These are phyloP conservation scores for Yarrowia osloensis DNA, from an alignment of 805 yeast species.

Conservation along the genomic window DNA sequence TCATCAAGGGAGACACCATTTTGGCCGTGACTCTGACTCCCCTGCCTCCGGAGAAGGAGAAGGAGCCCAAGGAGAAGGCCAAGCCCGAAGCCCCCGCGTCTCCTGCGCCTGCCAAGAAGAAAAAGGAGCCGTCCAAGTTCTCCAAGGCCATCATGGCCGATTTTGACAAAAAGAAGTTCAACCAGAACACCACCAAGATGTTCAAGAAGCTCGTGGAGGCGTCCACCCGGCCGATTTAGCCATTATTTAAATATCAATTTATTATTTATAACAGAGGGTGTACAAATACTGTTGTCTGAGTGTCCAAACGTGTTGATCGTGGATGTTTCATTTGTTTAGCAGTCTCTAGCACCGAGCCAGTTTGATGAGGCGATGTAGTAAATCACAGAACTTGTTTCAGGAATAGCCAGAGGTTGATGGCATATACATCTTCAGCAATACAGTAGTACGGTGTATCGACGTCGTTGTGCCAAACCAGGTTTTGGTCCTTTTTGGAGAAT, in stretches of 20 bases:
- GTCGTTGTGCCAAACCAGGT: too few relatives aligned
- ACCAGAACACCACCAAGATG: slow-evolving; percentile 12
- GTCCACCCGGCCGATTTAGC: background rate
- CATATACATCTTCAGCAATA: too few relatives aligned
- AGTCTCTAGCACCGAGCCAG: too few relatives aligned
- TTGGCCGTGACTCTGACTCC: slow-evolving; percentile 7
- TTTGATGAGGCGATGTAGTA: too few relatives aligned
- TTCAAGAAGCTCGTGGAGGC: slow-evolving; percentile 22
- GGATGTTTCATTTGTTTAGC: too few relatives aligned
- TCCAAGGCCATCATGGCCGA: slow-evolving; percentile 7
- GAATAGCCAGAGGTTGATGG: too few relatives aligned
- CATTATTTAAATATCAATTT: background rate
- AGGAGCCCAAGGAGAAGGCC: background rate
- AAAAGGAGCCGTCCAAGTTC: slow-evolving; percentile 18
- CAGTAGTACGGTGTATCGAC: too few relatives aligned
- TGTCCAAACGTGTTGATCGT: too few relatives aligned
- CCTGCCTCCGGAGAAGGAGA: slow-evolving; percentile 13
- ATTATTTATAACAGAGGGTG: too few relatives aligned
- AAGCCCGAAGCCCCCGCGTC: background rate
- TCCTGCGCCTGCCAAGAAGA: background rate
- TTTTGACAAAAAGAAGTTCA: slow-evolving; percentile 15
- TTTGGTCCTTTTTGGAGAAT: too few relatives aligned
- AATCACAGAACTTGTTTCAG: too few relatives aligned
- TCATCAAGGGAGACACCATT: background rate
- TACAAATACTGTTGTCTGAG: too few relatives aligned